phyloP scores from a whole-genome alignment of 371 early-diverging fungal genomes.

The Funneliformis caledonium region DNA sequence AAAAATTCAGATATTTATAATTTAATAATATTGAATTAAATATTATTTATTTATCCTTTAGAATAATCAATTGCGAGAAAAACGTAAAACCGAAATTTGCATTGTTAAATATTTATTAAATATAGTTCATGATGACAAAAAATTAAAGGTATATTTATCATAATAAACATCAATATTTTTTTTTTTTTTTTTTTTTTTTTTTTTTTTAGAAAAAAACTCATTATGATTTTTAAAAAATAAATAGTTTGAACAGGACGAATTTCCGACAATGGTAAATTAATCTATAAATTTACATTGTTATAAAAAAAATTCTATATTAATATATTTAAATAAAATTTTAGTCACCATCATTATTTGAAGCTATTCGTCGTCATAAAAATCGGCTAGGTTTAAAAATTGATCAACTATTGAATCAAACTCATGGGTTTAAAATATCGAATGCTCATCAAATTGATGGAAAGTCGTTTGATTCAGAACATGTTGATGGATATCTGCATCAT shows the following conservation, averaged over 20 bases:
- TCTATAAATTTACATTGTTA: neutral
- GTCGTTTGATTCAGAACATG: neutral
- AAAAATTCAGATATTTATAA: neutral
- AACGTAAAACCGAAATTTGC: constrained; percentile 24
- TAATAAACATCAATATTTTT: no score
- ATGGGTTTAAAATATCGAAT: neutral
- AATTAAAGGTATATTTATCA: neutral
- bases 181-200: no score
- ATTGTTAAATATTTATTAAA: constrained; percentile 31
- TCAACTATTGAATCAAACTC: neutral
- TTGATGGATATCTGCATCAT: neutral
- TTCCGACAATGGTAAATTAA: neutral
- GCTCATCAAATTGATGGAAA: neutral
- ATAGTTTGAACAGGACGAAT: constrained; percentile 19
- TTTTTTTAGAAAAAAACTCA: no score
- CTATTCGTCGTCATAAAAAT: neutral
- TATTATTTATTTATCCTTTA: neutral
- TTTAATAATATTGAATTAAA: neutral
- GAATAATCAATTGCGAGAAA: constrained; percentile 27
- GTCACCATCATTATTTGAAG: constrained; percentile 1
- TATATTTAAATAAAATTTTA: neutral
- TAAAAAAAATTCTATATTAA: neutral
- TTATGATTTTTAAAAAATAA: neutral
- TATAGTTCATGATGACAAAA: constrained; percentile 4
- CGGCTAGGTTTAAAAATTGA: neutral